Evolutionary conservation across 768 basidiomycete species (phyloP), one percentile per base, ranked within the genome.

Genomic region (Xerocomellus amylosporus): DNA sequence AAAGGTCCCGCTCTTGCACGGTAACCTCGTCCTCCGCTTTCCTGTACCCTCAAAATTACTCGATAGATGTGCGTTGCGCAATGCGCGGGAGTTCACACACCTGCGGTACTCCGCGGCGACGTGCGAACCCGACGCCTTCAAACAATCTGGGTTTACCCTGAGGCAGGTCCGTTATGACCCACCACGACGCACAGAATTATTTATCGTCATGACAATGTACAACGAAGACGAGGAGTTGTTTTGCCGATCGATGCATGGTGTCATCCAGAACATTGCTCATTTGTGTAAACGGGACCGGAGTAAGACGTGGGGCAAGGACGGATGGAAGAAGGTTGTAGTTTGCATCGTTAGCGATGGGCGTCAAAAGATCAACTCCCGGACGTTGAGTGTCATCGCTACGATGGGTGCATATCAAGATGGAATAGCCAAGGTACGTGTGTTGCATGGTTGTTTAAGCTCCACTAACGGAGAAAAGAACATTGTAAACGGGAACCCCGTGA

Each of bases 161-260:
- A 84, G 96, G 3, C 95, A 96, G 69, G 79, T 83, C n/a, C 83
- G 91, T 62, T 95, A 96, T 70, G 90, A 95, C 63, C 93, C 93
- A 0, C 88, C 91, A 0, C 78, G 95, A 19, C 79, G 88, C 33
- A 97, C 95, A 33, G 96, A 98, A 71, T 76, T 98, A 15, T 96
- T 97, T 74, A 95, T 98, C 61, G 95, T 97, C 40, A 88, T 98
- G 83, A 98, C 95, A 14, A 97, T 98, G 94, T 97, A 96, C 70
- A 96, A 97, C 65, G 93, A 93, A 64, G 85, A 91, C 62, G 93
- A 96, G 68, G 83, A 87, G 63, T 77, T 98, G 7, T 98, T 98
- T 73, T 87, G 86, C 63, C 74, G 94, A 39, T 92, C 95, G 0
- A 94, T 98, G 90, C 90, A 96, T 64, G 95, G 95, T 47, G 90